These are phyloP conservation scores for Neoboletus brunneissimus DNA, from an alignment of 768 basidiomycete genomes.

Conservation along the genomic window DNA sequence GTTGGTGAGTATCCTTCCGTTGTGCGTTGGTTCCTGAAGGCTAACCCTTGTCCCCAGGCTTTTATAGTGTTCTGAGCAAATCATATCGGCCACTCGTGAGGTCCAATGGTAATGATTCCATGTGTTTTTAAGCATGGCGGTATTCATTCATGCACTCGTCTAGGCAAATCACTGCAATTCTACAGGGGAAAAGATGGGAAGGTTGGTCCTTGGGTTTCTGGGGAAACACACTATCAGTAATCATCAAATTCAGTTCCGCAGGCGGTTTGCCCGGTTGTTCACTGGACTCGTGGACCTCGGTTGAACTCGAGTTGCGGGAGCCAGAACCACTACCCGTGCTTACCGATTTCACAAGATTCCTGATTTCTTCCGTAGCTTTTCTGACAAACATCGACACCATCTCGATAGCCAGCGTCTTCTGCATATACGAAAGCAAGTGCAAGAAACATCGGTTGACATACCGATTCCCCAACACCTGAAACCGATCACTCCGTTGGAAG, in stretches of 20 bases:
- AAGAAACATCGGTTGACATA: neutral
- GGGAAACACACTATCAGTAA: too few species aligned
- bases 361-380: conserved; percentile 11
- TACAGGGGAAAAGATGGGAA: conserved; percentile 1
- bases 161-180: conserved; percentile 1
- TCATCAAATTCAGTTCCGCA: too few species aligned
- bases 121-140: too few species aligned
- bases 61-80: conserved; percentile 16
- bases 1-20: neutral
- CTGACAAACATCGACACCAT: conserved; percentile 1
- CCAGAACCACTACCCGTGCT: conserved; percentile 3
- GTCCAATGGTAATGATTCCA: conserved; percentile 2
- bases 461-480: neutral
- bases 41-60: conserved; percentile 1
- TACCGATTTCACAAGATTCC: conserved; percentile 5
- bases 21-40: neutral
- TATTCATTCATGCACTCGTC: neutral
- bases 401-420: neutral
- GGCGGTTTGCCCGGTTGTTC: neutral
- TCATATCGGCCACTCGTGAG: conserved; percentile 9
- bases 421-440: neutral
- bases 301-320: conserved; percentile 3
- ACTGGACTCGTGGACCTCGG: neutral
- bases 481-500: neutral
- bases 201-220: neutral